These are phyloP conservation scores for Ophiostoma sp. DNA, from an alignment of 2,329 filamentous ascomycete species.

Conservation along the genomic window DNA sequence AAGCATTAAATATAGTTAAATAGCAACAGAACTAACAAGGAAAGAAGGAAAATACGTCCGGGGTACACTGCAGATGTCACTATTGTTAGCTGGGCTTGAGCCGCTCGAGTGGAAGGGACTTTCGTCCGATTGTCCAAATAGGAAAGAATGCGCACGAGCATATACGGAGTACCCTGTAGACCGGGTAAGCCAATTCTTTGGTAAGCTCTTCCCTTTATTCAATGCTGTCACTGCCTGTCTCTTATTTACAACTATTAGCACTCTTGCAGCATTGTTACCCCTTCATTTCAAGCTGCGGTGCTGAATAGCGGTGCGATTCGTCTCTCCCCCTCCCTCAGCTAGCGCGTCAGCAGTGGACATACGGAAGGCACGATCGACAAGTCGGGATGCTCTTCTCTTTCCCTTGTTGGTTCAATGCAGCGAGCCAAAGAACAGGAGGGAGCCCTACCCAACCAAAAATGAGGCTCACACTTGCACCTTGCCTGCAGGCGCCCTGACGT, in stretches of 20 bases:
- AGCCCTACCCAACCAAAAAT: background rate
- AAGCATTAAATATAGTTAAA: background rate
- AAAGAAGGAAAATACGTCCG: background rate
- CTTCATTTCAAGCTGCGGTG: background rate
- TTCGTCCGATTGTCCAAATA: background rate
- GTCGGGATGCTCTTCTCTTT: background rate
- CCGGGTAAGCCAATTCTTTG: background rate
- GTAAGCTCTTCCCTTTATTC: background rate
- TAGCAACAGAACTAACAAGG: background rate
- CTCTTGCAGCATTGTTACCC: background rate
- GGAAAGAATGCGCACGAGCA: background rate
- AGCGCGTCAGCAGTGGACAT: background rate
- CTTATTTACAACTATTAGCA: background rate
- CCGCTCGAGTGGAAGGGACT: constrained; percentile 5
- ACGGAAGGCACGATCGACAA: constrained; percentile 9
- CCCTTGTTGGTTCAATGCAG: background rate
- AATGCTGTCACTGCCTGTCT: background rate
- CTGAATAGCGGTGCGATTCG: background rate
- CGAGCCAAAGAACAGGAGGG: background rate
- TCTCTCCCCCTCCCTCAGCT: background rate
- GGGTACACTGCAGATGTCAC: background rate
- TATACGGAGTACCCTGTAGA: background rate
- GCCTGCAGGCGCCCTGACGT: background rate
- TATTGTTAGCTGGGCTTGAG: background rate
- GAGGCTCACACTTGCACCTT: background rate